These are phyloP conservation scores for Eucalyptus polybractea DNA, from an alignment of 345 rosid species.

Conservation along the genomic window DNA sequence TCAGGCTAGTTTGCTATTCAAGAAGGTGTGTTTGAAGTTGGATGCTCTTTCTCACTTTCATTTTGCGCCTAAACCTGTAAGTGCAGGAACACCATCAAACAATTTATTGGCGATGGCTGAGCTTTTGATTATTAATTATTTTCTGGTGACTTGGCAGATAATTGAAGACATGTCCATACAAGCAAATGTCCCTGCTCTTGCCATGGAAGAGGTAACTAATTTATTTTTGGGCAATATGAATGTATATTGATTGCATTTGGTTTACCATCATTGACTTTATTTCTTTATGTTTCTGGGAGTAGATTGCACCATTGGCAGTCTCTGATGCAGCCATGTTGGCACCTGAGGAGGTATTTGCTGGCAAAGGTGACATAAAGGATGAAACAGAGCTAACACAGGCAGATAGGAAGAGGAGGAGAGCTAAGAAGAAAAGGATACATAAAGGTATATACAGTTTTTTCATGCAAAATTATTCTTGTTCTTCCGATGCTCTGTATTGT, in stretches of 20 bases:
- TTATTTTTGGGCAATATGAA: not conserved
- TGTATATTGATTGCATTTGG: not conserved
- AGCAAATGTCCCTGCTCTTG: slow-evolving; percentile 88
- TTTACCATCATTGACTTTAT: not conserved
- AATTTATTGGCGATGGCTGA: not conserved
- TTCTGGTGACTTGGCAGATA: slow-evolving; percentile 30
- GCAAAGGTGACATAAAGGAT: slow-evolving; percentile 81
- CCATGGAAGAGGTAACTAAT: slow-evolving; percentile 84
- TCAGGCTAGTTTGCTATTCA: slow-evolving; percentile 71
- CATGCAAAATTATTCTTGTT: not conserved
- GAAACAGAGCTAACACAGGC: slow-evolving; percentile 71
- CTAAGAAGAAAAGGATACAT: slow-evolving; percentile 82
- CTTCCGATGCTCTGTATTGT: not conserved
- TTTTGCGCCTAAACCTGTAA: slow-evolving; percentile 94
- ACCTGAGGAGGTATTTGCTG: slow-evolving; percentile 82
- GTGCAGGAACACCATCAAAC: slow-evolving; percentile 13
- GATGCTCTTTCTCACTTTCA: slow-evolving; percentile 98
- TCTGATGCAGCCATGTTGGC: slow-evolving; percentile 99
- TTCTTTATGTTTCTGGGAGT: slow-evolving; percentile 1
- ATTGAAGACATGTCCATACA: slow-evolving; percentile 89
- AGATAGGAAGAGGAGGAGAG: slow-evolving; percentile 95
- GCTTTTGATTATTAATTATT: not conserved
- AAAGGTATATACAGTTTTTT: slow-evolving; percentile 35
- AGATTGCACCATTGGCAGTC: slow-evolving; percentile 91
- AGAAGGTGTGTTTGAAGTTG: slow-evolving; percentile 80